Evolutionary conservation across 805 yeast species (phyloP).

Genomic region (Candida ipomoeae): DNA sequence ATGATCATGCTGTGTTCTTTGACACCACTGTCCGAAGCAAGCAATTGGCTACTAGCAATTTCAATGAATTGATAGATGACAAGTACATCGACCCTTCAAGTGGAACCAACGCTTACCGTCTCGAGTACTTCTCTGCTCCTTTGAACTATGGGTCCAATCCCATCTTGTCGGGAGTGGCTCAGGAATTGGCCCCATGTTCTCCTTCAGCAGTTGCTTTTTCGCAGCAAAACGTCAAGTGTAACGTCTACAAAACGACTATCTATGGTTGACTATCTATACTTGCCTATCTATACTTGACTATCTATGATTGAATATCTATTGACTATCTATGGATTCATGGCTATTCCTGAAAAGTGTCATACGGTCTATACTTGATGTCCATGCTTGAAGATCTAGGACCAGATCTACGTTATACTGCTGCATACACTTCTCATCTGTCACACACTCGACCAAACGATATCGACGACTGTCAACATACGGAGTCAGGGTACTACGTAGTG

Average conservation of each 20-base stretch:
- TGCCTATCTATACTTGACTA: too few species aligned
- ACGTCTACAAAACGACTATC: slow-evolving; percentile 67
- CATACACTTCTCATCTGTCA: too few species aligned
- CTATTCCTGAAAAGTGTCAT: too few species aligned
- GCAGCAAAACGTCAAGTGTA: slow-evolving; percentile 57
- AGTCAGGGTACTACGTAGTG: too few species aligned
- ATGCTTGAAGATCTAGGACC: too few species aligned
- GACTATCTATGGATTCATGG: too few species aligned
- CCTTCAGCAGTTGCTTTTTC: slow-evolving; percentile 23
- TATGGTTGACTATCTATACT: too few species aligned
- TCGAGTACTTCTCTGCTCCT: slow-evolving; percentile 75
- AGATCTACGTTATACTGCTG: too few species aligned
- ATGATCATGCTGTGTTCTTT: slow-evolving; percentile 87
- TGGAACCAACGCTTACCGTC: slow-evolving; percentile 50
- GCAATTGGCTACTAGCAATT: slow-evolving; percentile 27
- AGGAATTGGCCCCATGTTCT: slow-evolving; percentile 23
- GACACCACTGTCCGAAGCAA: slow-evolving; percentile 60
- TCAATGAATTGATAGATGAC: slow-evolving; percentile 78
- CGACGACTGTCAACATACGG: too few species aligned
- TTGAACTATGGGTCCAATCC: slow-evolving; percentile 46
- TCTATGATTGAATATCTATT: too few species aligned
- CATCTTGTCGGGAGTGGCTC: slow-evolving; percentile 36
- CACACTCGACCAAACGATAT: too few species aligned
- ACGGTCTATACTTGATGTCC: too few species aligned
- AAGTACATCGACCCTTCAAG: slow-evolving; percentile 61